Evolutionary conservation across 768 basidiomycete genomes (phyloP), one percentile per base, ranked within the genome.

Genomic region (Boletus subcaerulescens): DNA sequence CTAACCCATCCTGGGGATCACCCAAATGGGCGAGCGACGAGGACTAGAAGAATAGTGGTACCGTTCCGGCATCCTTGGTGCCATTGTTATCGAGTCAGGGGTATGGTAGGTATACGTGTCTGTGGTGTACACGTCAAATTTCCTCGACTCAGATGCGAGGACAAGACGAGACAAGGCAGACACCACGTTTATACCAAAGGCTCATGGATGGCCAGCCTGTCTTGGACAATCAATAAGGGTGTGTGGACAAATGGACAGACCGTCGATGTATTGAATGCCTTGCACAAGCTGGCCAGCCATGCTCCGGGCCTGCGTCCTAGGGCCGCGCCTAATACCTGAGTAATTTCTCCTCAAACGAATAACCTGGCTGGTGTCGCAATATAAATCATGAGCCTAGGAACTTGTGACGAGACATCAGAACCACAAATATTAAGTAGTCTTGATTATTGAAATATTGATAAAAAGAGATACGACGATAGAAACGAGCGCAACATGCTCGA

Each of bases 161-260:
- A 76, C 58, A 26, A 94, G 76, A 22, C 76, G 62, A 17, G 79
- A 71, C 20, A 89, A 70, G 9, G 69, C 68, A 65, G 3, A 77
- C 73, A n/a, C 70, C 70, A 1, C 76, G 58, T n/a, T 74, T 65
- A 73, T 95, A 92, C 43, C 92, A 81, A 44, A 95, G 68, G 1
- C 93, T 93, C 79, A 91, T 87, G 0, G 86, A 81, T 14, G 91
- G 93, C 91, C 91, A 93, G 29, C 93, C 83, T 82, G 64, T 90
- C 86, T 44, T 24, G 22, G 44, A 42, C 11, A 14, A 32, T 24
- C 35, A 38, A 44, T 29, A 26, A 22, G 22, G 22, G 42, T 24
- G 9, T 46, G 13, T 48, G 17, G 32, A 45, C 31, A 14, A 31
- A 29, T 39, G 40, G 12, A 42, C 47, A 24, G 38, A 70, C 63